These are phyloP conservation scores for Strombidium stylifer DNA, from an alignment of 73 alveolate genomes.

Conservation along the genomic window DNA sequence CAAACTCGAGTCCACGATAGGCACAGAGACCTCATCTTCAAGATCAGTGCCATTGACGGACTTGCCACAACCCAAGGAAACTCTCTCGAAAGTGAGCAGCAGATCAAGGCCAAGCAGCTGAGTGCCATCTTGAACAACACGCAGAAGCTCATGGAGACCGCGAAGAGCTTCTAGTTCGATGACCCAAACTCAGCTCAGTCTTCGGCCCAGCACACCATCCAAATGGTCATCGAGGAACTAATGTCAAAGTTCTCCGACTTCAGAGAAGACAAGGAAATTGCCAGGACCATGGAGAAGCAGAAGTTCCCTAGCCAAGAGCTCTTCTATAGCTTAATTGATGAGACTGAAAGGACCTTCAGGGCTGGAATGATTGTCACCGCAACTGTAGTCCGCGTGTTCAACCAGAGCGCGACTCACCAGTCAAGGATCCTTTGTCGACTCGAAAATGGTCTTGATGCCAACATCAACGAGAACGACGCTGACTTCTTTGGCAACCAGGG, in stretches of 20 bases:
- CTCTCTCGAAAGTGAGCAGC: no score
- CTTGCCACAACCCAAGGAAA: no score
- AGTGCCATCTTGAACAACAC: no score
- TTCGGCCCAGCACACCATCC: no score
- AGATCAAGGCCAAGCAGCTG: no score
- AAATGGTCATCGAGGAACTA: no score
- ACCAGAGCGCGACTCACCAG: constrained; percentile 33
- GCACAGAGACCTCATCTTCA: constrained; percentile 56
- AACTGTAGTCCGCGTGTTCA: constrained; percentile 59
- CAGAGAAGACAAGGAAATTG: no score
- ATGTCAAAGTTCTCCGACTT: no score
- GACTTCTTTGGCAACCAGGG: constrained; percentile 50
- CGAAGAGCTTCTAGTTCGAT: no score
- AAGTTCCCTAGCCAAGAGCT: constrained; percentile 60
- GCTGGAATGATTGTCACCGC: constrained; percentile 82
- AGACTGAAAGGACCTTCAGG: constrained; percentile 59
- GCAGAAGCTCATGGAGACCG: no score
- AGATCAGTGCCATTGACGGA: no score
- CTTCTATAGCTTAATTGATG: constrained; percentile 77
- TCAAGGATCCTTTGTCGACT: constrained; percentile 49
- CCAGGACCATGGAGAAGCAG: not conserved
- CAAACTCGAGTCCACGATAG: constrained; percentile 83
- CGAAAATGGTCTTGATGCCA: constrained; percentile 77
- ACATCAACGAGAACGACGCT: constrained; percentile 56
- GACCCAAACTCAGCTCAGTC: no score